phyloP scores from a whole-genome alignment of 1,139 yeast species.

The Spencermartinsiella ligniputridi region DNA sequence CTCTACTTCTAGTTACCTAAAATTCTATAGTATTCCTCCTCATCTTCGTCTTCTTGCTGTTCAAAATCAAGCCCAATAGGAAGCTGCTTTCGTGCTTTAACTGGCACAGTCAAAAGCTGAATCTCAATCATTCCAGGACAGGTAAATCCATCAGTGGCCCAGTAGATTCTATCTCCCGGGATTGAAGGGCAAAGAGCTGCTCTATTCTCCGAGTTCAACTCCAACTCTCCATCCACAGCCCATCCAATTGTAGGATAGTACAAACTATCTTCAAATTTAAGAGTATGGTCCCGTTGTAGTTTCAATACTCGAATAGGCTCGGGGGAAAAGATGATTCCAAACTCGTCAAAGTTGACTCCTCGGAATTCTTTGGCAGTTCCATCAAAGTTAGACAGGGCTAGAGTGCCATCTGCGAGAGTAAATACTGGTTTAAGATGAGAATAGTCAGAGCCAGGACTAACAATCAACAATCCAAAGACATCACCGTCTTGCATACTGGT shows the following conservation, averaged over 20 bases:
- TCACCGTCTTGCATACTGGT: conserved; percentile 20
- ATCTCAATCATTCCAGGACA: conserved; percentile 13
- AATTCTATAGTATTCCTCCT: neutral
- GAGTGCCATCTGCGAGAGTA: conserved; percentile 24
- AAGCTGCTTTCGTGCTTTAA: neutral
- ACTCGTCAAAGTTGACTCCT: conserved; percentile 25
- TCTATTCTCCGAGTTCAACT: conserved; percentile 8
- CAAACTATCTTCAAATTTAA: conserved; percentile 13
- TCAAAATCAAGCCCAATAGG: too few species aligned
- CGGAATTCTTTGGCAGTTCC: conserved; percentile 21
- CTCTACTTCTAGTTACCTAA: neutral
- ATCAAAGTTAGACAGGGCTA: conserved; percentile 18
- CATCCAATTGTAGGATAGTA: conserved; percentile 22
- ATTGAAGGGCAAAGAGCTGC: conserved; percentile 17
- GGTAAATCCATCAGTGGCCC: conserved; percentile 14
- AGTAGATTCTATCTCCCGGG: conserved; percentile 13
- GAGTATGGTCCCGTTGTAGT: conserved; percentile 17
- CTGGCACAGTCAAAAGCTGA: conserved; percentile 8
- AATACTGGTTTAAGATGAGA: conserved; percentile 22
- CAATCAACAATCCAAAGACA: conserved; percentile 25
- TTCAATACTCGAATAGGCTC: conserved; percentile 25
- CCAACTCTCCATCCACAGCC: conserved; percentile 12
- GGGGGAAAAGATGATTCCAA: conserved; percentile 26
- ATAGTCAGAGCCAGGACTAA: conserved; percentile 15
- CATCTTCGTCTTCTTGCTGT: conserved; percentile 4